Evolutionary conservation across 2,329 filamentous ascomycete genomes (phyloP).

Genomic region (Sphaerulina musiva): DNA sequence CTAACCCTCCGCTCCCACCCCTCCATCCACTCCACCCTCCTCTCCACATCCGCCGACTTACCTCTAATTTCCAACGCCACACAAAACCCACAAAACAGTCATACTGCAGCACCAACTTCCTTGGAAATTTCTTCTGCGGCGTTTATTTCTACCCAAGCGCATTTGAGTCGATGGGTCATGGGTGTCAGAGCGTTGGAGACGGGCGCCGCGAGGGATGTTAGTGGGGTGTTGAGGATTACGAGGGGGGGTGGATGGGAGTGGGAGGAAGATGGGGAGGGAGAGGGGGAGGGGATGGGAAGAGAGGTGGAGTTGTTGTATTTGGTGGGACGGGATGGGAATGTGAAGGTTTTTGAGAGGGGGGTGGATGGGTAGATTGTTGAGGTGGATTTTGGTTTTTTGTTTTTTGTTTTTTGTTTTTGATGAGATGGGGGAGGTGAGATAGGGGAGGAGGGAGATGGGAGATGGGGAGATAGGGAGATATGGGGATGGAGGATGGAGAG

Average conservation of each 20-base stretch:
- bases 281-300: neutral
- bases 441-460: no score
- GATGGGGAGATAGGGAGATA: no score
- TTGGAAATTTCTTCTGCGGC: conserved; percentile 65
- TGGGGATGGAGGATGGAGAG: no score
- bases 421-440: no score
- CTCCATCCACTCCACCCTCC: conserved; percentile 55
- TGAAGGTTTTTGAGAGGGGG: conserved; percentile 79
- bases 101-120: conserved; percentile 43
- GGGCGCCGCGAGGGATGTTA: conserved; percentile 83
- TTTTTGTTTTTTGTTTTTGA: no score
- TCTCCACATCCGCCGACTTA: conserved; percentile 66
- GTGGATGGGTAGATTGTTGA: conserved; percentile 33
- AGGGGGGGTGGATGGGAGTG: conserved; percentile 46
- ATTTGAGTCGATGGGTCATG: conserved; percentile 65
- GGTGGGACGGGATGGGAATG: conserved; percentile 69
- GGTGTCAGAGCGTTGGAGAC: conserved; percentile 73
- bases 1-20: conserved; percentile 24
- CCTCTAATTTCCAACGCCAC: conserved; percentile 51
- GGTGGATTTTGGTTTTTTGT: no score
- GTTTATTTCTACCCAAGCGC: conserved; percentile 66
- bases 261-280: conserved; percentile 13
- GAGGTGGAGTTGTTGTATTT: conserved; percentile 75
- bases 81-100: no score
- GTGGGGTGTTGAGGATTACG: conserved; percentile 75